A percentile compares a stretch with the other conserved stretches of the same genome.
phyloP scores from a whole-genome alignment of 1,139 yeast species.

The Ashbya aceris region DNA sequence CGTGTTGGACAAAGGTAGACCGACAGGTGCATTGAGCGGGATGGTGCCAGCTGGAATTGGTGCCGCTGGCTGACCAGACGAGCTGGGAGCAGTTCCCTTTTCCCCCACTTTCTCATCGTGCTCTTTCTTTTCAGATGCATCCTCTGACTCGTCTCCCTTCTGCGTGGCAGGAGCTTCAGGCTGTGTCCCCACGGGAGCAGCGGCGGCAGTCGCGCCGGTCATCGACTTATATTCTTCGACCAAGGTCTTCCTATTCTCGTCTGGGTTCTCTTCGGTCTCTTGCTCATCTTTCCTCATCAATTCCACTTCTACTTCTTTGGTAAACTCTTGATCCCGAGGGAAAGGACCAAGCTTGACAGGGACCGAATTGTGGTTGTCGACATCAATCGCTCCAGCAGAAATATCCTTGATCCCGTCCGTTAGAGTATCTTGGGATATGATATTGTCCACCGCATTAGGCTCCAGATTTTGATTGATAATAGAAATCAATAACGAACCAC shows the following conservation, averaged over 20 bases:
- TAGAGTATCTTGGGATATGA: slow-evolving; percentile 24
- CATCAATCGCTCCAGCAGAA: slow-evolving; percentile 43
- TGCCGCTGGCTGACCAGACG: slow-evolving; percentile 1
- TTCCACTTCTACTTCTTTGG: slow-evolving; percentile 77
- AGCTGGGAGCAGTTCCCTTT: slow-evolving; percentile 4
- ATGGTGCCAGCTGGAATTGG: neutral
- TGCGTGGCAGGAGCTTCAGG: neutral
- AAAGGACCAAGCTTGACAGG: slow-evolving; percentile 72
- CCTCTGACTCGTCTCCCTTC: neutral
- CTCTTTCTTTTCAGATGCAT: slow-evolving; percentile 5
- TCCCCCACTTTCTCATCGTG: slow-evolving; percentile 10
- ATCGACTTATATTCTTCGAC: slow-evolving; percentile 41
- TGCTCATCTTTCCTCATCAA: slow-evolving; percentile 66
- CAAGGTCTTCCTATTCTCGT: slow-evolving; percentile 31
- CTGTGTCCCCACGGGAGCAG: neutral
- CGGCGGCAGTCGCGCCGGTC: slow-evolving; percentile 10
- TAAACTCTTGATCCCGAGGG: slow-evolving; percentile 79
- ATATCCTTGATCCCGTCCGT: slow-evolving; percentile 40
- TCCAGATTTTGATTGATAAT: slow-evolving; percentile 80
- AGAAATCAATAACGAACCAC: slow-evolving; percentile 81
- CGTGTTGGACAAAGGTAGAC: slow-evolving; percentile 10
- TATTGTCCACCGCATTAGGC: slow-evolving; percentile 40
- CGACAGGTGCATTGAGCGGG: neutral
- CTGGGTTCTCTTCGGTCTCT: slow-evolving; percentile 21
- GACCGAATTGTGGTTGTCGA: slow-evolving; percentile 50